A percentile compares a stretch with the other conserved stretches of the same genome.
Evolutionary conservation across 345 rosid species (phyloP).

Genomic region (Eucalyptus microcorys): DNA sequence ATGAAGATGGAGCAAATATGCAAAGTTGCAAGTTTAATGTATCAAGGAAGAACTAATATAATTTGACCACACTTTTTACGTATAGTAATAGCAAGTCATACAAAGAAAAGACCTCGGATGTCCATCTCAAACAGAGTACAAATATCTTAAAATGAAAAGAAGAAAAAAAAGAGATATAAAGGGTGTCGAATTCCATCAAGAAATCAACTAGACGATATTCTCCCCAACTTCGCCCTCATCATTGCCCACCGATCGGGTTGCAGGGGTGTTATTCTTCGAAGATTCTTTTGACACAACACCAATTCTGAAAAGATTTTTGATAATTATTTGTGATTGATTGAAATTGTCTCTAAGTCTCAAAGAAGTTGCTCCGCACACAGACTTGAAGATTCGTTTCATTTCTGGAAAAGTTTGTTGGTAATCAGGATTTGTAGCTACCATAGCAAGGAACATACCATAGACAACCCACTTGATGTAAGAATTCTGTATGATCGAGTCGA

Average conservation of each 20-base stretch:
- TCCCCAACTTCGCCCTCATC: neutral
- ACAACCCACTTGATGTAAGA: neutral
- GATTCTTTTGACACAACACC: neutral
- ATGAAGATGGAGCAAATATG: neutral
- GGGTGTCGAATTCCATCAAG: neutral
- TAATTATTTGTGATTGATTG: neutral
- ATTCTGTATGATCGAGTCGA: neutral
- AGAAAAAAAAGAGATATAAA: no score
- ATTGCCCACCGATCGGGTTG: accelerated
- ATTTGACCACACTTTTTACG: neutral
- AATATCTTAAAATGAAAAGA: neutral
- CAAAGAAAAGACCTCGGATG: neutral
- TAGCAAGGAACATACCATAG: neutral
- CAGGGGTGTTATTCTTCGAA: neutral
- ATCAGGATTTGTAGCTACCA: neutral
- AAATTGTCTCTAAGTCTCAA: neutral
- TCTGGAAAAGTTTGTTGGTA: neutral
- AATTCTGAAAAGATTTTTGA: neutral
- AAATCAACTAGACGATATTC: neutral
- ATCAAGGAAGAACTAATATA: neutral
- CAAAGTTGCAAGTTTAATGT: neutral
- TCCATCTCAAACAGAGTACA: neutral
- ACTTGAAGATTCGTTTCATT: neutral
- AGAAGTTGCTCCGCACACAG: neutral
- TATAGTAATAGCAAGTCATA: neutral